These are phyloP conservation scores for Sicyos edulis DNA, from an alignment of 306 rosid genomes.

Conservation along the genomic window DNA sequence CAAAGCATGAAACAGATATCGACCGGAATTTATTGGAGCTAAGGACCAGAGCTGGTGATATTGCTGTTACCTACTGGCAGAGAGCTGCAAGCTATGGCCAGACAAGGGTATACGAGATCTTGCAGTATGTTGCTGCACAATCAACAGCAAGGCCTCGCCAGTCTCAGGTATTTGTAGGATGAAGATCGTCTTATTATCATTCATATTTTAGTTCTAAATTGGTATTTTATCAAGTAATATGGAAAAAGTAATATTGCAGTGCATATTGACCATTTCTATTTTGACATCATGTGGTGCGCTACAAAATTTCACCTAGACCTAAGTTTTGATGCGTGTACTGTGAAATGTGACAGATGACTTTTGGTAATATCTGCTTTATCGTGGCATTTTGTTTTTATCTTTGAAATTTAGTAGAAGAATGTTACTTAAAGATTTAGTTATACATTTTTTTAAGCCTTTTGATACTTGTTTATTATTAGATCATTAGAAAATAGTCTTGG, in stretches of 20 bases:
- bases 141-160: constrained; percentile 65
- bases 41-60: constrained; percentile 79
- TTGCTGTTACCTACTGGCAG: constrained; percentile 66
- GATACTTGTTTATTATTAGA: not conserved
- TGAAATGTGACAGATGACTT: not conserved
- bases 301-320: not conserved
- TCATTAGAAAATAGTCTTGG: not conserved
- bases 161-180: constrained; percentile 47
- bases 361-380: not conserved
- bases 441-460: not conserved
- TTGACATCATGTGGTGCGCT: no score
- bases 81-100: constrained; percentile 78
- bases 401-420: not conserved
- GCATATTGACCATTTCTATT: not conserved
- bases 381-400: no score
- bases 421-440: not conserved
- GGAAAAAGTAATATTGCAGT: not conserved
- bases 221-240: not conserved
- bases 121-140: constrained; percentile 84
- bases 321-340: not conserved
- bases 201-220: not conserved
- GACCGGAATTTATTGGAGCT: constrained; percentile 79
- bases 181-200: not conserved
- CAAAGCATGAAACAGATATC: constrained; percentile 76
- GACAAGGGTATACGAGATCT: constrained; percentile 66